Percentiles rank a stretch among this genome's conserved stretches.
These are phyloP conservation scores for Amanita thiersii DNA, from an alignment of 768 basidiomycete species.

Conservation along the genomic window DNA sequence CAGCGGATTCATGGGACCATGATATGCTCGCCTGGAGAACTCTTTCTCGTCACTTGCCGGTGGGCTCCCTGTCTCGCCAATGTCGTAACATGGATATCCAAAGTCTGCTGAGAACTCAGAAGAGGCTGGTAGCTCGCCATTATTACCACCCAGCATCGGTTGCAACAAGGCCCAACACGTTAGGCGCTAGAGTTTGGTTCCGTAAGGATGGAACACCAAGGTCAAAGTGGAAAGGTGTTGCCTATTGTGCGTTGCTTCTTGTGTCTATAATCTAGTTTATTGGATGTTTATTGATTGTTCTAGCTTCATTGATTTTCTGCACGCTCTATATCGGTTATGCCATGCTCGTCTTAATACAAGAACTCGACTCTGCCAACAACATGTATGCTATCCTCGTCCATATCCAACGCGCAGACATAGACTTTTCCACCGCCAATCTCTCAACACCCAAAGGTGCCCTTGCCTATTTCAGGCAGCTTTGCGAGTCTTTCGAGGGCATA, in stretches of 20 bases:
- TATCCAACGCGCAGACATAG: background rate
- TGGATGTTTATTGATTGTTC: background rate
- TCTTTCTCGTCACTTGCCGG: conserved; percentile 1
- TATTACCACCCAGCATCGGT: conserved; percentile 1
- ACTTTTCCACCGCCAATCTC: background rate
- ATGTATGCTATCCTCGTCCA: background rate
- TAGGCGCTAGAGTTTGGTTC: conserved; percentile 5
- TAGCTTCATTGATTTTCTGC: background rate
- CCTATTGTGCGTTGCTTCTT: background rate
- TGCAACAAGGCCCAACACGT: conserved; percentile 4
- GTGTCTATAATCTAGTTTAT: background rate
- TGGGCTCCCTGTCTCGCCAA: background rate
- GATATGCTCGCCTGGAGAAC: conserved; percentile 1
- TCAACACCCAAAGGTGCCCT: background rate
- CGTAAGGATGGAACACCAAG: conserved; percentile 7
- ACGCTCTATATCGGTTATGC: background rate
- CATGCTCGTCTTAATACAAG: background rate
- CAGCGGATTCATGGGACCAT: background rate
- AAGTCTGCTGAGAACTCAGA: background rate
- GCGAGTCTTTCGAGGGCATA: background rate
- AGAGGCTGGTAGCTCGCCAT: background rate
- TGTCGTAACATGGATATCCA: too few relatives aligned
- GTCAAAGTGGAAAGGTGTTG: conserved; percentile 4
- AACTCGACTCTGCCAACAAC: background rate
- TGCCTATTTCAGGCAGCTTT: background rate